These are phyloP conservation scores for Cephalotrichum gorgonifer DNA, from an alignment of 2,329 filamentous ascomycete genomes.

Conservation along the genomic window DNA sequence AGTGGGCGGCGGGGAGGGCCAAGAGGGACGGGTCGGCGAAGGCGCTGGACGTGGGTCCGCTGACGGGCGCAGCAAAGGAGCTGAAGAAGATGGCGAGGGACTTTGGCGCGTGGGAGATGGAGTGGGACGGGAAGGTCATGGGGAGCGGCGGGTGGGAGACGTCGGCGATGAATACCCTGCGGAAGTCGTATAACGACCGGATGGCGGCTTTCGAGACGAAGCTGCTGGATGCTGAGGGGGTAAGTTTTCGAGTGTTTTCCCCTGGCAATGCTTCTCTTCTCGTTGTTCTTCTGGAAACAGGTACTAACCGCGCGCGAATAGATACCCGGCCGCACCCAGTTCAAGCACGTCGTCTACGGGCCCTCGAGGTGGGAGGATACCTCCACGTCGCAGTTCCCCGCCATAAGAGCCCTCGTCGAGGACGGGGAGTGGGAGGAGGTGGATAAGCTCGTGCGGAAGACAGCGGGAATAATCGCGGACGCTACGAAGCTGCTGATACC, in stretches of 20 bases:
- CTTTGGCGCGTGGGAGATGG: conserved; percentile 67
- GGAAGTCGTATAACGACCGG: conserved; percentile 68
- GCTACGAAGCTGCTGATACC: conserved; percentile 36
- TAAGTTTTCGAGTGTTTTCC: conserved; percentile 43
- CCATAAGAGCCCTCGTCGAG: conserved; percentile 72
- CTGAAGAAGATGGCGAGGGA: conserved; percentile 39
- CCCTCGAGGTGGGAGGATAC: conserved; percentile 68
- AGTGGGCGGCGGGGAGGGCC: conserved; percentile 50
- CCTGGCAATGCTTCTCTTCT: not conserved
- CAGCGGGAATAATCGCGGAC: conserved; percentile 53
- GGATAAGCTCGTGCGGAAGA: conserved; percentile 58
- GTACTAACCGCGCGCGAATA: conserved; percentile 21
- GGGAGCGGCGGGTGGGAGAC: conserved; percentile 68
- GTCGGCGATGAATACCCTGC: conserved; percentile 51
- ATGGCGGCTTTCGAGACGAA: conserved; percentile 76
- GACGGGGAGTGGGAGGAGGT: conserved; percentile 60
- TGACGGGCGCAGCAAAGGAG: conserved; percentile 42
- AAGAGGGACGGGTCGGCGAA: conserved; percentile 13
- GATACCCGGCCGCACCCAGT: conserved; percentile 82
- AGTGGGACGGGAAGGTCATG: conserved; percentile 66
- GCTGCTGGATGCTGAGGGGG: conserved; percentile 71
- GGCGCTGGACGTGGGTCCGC: conserved; percentile 18
- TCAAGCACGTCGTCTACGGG: conserved; percentile 85
- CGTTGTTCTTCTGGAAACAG: not conserved
- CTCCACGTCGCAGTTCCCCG: conserved; percentile 62